Percentiles rank a stretch among this genome's conserved stretches.
Conservation (phyloP, 2,329 filamentous ascomycete genomes). For the Curvularia verruculosa region DNA sequence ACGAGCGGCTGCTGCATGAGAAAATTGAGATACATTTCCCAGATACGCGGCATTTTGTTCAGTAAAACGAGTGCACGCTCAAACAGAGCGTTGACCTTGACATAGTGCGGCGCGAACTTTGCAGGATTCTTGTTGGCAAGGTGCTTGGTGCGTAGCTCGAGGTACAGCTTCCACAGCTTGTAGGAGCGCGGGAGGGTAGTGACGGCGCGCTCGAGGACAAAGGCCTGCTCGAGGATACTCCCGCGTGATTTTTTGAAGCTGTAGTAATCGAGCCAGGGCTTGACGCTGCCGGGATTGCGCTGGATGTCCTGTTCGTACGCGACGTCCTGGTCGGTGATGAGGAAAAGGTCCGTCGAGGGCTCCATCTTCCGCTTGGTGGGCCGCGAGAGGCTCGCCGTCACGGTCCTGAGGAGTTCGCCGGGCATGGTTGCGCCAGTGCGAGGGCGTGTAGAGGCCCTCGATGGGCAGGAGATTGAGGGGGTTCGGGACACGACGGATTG, state of each 20-base stretch:
- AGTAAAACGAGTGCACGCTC: conserved; percentile 90
- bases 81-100: conserved; percentile 93
- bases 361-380: conserved; percentile 45
- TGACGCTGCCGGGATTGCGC: conserved; percentile 81
- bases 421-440: conserved; percentile 50
- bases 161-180: conserved; percentile 98
- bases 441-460: conserved; percentile 39
- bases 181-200: conserved; percentile 89
- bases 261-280: conserved; percentile 94
- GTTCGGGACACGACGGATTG: conserved; percentile 26
- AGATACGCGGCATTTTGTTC: conserved; percentile 98
- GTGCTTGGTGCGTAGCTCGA: conserved; percentile 82
- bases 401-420: conserved; percentile 51
- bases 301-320: conserved; percentile 96
- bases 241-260: conserved; percentile 90
- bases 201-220: conserved; percentile 88
- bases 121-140: conserved; percentile 82
- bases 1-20: conserved; percentile 90
- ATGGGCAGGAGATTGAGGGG: conserved; percentile 34
- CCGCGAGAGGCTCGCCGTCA: conserved; percentile 44
- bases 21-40: conserved; percentile 96
- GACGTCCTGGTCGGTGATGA: conserved; percentile 82
- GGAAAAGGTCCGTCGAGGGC: conserved; percentile 46
- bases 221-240: conserved; percentile 81
- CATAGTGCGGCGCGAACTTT: conserved; percentile 77